Conservation (phyloP, 192 early-diverging fungal species). For the Endogone sp. region DNA sequence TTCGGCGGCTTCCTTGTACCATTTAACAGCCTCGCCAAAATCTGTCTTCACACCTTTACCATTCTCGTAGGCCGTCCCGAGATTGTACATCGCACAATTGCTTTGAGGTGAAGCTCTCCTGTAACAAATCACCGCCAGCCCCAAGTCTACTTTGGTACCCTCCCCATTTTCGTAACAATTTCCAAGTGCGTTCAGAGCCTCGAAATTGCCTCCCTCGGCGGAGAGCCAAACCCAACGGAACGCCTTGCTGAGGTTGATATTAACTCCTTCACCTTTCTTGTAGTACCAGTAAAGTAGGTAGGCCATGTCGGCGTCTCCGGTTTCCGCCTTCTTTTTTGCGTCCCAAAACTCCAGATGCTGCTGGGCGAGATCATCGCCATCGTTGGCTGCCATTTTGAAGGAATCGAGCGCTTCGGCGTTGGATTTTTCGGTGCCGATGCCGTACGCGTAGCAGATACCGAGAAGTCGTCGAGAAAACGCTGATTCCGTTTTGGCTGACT, state of each 20-base stretch:
- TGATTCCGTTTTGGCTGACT: background rate
- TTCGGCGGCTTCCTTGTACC: constrained; percentile 27
- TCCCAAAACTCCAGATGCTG: background rate
- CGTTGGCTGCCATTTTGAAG: background rate
- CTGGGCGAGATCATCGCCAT: background rate
- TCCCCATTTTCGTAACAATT: background rate
- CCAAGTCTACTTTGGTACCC: background rate
- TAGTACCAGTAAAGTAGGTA: background rate
- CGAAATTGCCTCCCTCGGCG: constrained; percentile 1
- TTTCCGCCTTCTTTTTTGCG: background rate
- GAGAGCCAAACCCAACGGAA: constrained; percentile 7
- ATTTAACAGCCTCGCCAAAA: constrained; percentile 23
- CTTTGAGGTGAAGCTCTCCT: background rate
- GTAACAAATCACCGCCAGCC: background rate
- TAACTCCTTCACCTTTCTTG: background rate
- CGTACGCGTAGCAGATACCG: background rate
- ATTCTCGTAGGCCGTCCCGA: constrained; percentile 20
- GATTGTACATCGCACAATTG: background rate
- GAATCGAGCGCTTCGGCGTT: background rate
- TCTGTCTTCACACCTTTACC: constrained; percentile 19
- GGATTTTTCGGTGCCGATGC: background rate
- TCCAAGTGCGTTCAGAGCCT: background rate
- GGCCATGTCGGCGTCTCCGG: background rate
- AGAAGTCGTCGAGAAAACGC: background rate
- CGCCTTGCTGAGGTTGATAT: constrained; percentile 1